Percentiles rank a stretch among this genome's conserved stretches.
These are phyloP conservation scores for Vitis vinifera DNA, from an alignment of 164 flowering plant genomes.

Conservation along the genomic window DNA sequence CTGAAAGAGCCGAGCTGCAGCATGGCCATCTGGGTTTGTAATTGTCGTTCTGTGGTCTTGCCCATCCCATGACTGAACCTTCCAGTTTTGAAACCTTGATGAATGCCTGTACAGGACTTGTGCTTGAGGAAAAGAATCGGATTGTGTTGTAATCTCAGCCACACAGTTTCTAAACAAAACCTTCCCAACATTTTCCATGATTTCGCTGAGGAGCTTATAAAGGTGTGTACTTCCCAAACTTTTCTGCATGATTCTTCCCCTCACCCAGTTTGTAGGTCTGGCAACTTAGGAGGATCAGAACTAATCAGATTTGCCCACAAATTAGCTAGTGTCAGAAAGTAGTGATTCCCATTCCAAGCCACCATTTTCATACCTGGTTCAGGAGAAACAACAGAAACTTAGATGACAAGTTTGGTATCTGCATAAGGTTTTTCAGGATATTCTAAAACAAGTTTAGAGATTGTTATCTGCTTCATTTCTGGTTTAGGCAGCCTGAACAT, in stretches of 20 bases:
- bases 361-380: constrained; percentile 61
- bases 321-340: constrained; percentile 67
- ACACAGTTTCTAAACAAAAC: neutral
- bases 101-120: neutral
- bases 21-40: neutral
- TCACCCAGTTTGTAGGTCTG: constrained; percentile 21
- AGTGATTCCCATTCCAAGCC: constrained; percentile 66
- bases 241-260: neutral
- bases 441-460: no score
- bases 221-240: no score
- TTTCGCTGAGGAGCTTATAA: no score
- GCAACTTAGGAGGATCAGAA: constrained; percentile 59
- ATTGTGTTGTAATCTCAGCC: neutral
- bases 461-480: no score
- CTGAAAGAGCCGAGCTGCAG: neutral
- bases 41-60: neutral
- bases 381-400: neutral
- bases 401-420: neutral
- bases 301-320: constrained; percentile 84
- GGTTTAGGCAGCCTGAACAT: no score
- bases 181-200: neutral
- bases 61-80: neutral
- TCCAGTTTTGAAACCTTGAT: neutral
- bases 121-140: neutral
- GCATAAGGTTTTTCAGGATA: no score